Percentiles rank a stretch among this genome's conserved stretches.
Evolutionary conservation across 2,329 filamentous ascomycete genomes (phyloP).

Genomic region (Microcera coccophila): DNA sequence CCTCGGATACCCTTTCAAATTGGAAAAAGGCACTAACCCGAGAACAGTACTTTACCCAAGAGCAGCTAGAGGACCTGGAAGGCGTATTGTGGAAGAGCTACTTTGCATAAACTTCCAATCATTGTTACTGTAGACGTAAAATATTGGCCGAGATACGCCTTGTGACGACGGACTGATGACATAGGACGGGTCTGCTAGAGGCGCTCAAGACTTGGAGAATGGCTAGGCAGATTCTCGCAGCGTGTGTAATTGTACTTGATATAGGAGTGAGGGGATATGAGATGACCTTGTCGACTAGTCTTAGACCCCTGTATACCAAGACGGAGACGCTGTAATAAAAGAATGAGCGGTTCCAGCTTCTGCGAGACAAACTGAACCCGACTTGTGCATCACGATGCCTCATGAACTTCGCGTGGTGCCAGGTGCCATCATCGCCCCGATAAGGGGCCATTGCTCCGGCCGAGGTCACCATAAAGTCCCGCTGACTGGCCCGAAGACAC

Average conservation of each 20-base stretch:
- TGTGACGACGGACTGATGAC: neutral
- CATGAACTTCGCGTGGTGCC: too few relatives aligned
- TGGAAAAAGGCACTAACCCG: slow-evolving; percentile 21
- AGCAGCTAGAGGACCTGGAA: slow-evolving; percentile 91
- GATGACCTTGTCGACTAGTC: neutral
- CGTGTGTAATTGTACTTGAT: slow-evolving; percentile 14
- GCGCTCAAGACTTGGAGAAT: neutral
- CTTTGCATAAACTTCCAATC: slow-evolving; percentile 64
- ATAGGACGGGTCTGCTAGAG: slow-evolving; percentile 1
- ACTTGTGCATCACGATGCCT: too few relatives aligned
- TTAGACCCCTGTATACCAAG: slow-evolving; percentile 23
- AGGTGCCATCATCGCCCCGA: too few relatives aligned
- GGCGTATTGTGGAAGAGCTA: slow-evolving; percentile 99
- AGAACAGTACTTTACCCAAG: slow-evolving; percentile 71
- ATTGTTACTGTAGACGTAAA: neutral
- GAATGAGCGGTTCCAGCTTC: too few relatives aligned
- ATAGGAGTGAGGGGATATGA: neutral
- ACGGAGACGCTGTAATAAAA: slow-evolving; percentile 8
- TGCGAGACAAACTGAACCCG: too few relatives aligned
- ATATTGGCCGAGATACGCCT: neutral
- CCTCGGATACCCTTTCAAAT: slow-evolving; percentile 7
- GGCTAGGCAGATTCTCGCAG: slow-evolving; percentile 3
- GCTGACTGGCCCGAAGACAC: too few relatives aligned
- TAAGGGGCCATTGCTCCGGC: too few relatives aligned
- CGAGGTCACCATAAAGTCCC: too few relatives aligned